Evolutionary conservation across 2,329 filamentous ascomycete genomes (phyloP).

Genomic region (Graphiopsis chlorocephala): DNA sequence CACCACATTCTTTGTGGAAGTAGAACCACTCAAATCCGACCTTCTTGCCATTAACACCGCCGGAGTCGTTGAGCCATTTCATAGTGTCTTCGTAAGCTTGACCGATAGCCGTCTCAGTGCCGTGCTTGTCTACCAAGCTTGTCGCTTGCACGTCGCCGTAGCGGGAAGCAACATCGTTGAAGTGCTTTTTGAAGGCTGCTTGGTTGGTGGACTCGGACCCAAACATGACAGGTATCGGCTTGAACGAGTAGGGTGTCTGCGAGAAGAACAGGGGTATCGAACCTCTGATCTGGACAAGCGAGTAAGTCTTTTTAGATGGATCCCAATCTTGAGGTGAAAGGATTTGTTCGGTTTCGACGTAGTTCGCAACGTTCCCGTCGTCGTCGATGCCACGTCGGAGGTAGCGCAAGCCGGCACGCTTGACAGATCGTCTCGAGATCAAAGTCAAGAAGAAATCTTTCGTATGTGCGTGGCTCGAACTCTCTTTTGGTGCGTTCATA

Average conservation of each 20-base stretch:
- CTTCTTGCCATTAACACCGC: constrained; percentile 49
- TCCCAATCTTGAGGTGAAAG: constrained; percentile 70
- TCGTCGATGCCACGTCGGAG: constrained; percentile 88
- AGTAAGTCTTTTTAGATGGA: constrained; percentile 63
- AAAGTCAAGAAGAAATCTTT: constrained; percentile 73
- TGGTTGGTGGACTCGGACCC: constrained; percentile 79
- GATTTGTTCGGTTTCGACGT: constrained; percentile 93
- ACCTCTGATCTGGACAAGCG: constrained; percentile 82
- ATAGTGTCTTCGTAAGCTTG: constrained; percentile 71
- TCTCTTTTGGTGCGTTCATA: neutral
- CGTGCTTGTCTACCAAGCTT: constrained; percentile 85
- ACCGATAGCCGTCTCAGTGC: constrained; percentile 76
- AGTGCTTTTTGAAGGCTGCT: constrained; percentile 74
- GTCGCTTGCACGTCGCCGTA: constrained; percentile 79
- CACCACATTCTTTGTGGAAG: constrained; percentile 86
- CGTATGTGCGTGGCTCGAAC: constrained; percentile 16
- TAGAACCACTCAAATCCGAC: constrained; percentile 94
- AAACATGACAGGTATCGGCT: constrained; percentile 77
- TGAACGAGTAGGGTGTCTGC: constrained; percentile 89
- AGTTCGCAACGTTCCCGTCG: constrained; percentile 82
- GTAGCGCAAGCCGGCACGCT: constrained; percentile 85
- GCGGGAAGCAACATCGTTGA: constrained; percentile 62
- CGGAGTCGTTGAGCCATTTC: constrained; percentile 63
- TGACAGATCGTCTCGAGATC: constrained; percentile 83
- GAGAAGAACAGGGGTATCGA: constrained; percentile 96